phyloP scores from a whole-genome alignment of 1,284 basidiomycete genomes.

The Rhodotorula sp. region DNA sequence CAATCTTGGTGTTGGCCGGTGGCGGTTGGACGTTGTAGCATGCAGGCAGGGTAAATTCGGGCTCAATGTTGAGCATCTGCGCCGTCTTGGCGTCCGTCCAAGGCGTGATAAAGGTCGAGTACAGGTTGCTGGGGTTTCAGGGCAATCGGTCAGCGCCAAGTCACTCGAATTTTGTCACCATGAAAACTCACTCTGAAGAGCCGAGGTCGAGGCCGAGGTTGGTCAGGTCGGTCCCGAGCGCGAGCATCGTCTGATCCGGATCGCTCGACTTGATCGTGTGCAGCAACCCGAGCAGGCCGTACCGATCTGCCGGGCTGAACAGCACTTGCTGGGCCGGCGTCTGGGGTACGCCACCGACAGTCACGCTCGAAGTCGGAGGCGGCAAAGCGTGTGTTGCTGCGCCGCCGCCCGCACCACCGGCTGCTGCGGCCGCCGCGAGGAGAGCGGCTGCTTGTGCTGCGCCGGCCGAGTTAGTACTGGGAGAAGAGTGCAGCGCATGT shows the following conservation, averaged over 20 bases:
- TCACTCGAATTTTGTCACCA: constrained; percentile 10
- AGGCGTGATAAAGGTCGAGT: constrained; percentile 92
- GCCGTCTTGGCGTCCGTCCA: constrained; percentile 73
- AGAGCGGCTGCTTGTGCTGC: not conserved
- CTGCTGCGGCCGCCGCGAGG: not conserved
- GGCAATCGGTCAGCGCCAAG: not conserved
- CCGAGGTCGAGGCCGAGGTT: constrained; percentile 90
- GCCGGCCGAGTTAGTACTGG: not conserved
- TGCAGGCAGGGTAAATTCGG: constrained; percentile 79
- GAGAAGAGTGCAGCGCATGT: constrained; percentile 19
- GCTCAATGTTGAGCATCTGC: constrained; percentile 77
- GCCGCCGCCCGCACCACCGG: not conserved
- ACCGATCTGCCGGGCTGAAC: constrained; percentile 89
- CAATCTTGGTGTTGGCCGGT: constrained; percentile 80
- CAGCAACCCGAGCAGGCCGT: constrained; percentile 85
- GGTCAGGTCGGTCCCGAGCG: constrained; percentile 88
- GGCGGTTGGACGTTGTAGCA: constrained; percentile 95
- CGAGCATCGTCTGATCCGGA: constrained; percentile 78
- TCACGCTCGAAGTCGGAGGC: constrained; percentile 19
- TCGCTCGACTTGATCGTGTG: constrained; percentile 87
- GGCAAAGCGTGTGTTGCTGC: not conserved
- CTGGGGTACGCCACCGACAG: constrained; percentile 25
- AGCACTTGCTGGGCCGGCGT: constrained; percentile 91
- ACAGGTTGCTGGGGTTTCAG: constrained; percentile 64
- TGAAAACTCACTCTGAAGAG: constrained; percentile 53